Evolutionary conservation across 2,329 filamentous ascomycete species (phyloP), one percentile per base, ranked within the genome.

Genomic region (Emydomyces testavorans): DNA sequence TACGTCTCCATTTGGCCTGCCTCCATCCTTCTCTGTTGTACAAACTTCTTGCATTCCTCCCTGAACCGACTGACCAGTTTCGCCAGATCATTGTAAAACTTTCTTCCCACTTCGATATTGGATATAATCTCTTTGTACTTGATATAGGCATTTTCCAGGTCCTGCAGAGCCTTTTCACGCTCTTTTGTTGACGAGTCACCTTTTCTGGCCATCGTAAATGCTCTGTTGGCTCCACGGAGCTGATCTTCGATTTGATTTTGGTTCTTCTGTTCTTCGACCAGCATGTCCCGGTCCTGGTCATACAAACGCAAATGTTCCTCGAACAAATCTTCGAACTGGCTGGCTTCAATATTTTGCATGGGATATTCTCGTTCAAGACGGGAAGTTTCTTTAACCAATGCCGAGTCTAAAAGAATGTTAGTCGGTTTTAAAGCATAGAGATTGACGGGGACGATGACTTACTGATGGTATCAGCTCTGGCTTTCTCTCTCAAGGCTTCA

Each of bases 111-210:
- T 55, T 96, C 90, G 2, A 95, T 74, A 60, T 96, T 94, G 54
- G 79, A 85, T 49, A 94, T 80, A 49, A 96, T 86, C 63, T 98
- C 90, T 67, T 94, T 94, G 71, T 96, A 96, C 67, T 90, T 93
- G 65, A 88, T 80, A 62, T 94, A 96, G 0, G 87, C 90, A 54
- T 85, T 88, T 64, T 96, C 90, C 7, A 98, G 72, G 52, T 77
- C 80, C 65, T 98, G 92, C 41, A 98, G 68, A 0, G 87, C 88
- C 56, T 83, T 77, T 62, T 96, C 90, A 11, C 92, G 79, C 60
- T 94, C 88, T 51, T 74, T 76, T 1, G 74, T 77, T 4, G 77
- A 78, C 0, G 75, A 73, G 54, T 87, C 84, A 2, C 81, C 79
- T 32, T 73, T 75, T 46, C 81, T 78, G 54, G 85, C 85, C 16